A percentile compares a stretch with the other conserved stretches of the same genome.
Conservation (phyloP, 371 early-diverging fungal species). For the Scutellospora calospora region DNA sequence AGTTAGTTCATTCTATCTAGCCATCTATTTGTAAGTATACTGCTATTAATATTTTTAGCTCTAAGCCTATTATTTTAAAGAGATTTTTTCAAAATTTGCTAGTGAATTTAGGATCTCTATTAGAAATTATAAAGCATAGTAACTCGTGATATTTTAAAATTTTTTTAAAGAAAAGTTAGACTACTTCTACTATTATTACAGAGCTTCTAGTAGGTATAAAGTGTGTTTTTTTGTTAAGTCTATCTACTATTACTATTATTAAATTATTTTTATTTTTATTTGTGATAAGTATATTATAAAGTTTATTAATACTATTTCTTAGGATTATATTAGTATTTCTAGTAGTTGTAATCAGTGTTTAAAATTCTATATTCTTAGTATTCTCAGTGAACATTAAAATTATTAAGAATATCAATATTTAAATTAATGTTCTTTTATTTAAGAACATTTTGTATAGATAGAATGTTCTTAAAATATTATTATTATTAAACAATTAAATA, state of each 20-base stretch:
- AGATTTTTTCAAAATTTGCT: constrained; percentile 64
- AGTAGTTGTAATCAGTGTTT: constrained; percentile 56
- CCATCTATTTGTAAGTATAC: no score
- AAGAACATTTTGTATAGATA: no score
- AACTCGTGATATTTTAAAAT: constrained; percentile 47
- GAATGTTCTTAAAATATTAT: no score
- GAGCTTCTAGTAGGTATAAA: no score
- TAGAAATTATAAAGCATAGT: constrained; percentile 45
- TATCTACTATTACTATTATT: constrained; percentile 60
- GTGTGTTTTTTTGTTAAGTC: constrained; percentile 59
- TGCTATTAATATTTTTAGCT: no score
- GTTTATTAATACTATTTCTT: constrained; percentile 47
- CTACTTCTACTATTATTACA: no score
- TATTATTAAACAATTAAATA: no score
- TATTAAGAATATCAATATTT: no score
- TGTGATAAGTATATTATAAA: constrained; percentile 45
- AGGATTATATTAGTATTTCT: constrained; percentile 35
- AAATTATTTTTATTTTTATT: constrained; percentile 46
- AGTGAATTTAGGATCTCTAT: constrained; percentile 50
- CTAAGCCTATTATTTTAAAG: constrained; percentile 54
- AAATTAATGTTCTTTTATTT: no score
- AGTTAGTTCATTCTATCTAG: no score
- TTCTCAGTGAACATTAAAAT: no score
- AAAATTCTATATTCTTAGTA: no score
- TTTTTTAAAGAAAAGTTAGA: constrained; percentile 43